Conservation (phyloP, 2,329 filamentous ascomycete genomes). For the Diaporthe vexans region DNA sequence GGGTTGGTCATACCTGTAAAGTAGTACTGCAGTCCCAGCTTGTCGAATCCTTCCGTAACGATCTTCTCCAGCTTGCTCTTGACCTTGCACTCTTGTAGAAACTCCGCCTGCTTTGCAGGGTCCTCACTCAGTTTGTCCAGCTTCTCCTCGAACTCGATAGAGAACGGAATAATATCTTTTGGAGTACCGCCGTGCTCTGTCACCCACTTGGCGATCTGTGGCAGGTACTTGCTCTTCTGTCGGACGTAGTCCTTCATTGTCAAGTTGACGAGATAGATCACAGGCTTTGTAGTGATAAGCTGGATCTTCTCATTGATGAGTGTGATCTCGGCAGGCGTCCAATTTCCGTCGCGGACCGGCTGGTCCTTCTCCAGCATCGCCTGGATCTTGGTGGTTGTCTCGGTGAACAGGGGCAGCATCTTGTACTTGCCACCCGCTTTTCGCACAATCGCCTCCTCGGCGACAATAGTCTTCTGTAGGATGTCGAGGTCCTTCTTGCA, state of each 20-base stretch:
- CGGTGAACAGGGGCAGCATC: conserved; percentile 60
- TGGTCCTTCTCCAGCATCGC: conserved; percentile 57
- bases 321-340: conserved; percentile 58
- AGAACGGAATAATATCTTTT: conserved; percentile 59
- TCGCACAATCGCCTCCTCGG: conserved; percentile 56
- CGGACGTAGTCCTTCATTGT: conserved; percentile 63
- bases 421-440: conserved; percentile 61
- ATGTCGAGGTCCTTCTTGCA: conserved; percentile 60
- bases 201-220: conserved; percentile 60
- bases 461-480: conserved; percentile 54
- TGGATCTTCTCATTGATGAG: conserved; percentile 62
- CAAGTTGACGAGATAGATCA: conserved; percentile 61
- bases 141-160: conserved; percentile 61
- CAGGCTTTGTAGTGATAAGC: conserved; percentile 61
- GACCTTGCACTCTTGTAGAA: conserved; percentile 57
- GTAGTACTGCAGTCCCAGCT: conserved; percentile 60
- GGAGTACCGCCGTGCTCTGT: conserved; percentile 58
- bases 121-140: conserved; percentile 56
- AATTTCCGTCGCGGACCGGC: conserved; percentile 58
- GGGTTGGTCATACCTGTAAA: conserved; percentile 52
- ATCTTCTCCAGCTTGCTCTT: conserved; percentile 59
- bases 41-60: conserved; percentile 59
- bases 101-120: conserved; percentile 50
- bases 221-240: conserved; percentile 62
- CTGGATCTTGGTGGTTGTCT: conserved; percentile 58